Conservation (phyloP, 495 filamentous ascomycete genomes). For the Beverwykella pulmonaria region DNA sequence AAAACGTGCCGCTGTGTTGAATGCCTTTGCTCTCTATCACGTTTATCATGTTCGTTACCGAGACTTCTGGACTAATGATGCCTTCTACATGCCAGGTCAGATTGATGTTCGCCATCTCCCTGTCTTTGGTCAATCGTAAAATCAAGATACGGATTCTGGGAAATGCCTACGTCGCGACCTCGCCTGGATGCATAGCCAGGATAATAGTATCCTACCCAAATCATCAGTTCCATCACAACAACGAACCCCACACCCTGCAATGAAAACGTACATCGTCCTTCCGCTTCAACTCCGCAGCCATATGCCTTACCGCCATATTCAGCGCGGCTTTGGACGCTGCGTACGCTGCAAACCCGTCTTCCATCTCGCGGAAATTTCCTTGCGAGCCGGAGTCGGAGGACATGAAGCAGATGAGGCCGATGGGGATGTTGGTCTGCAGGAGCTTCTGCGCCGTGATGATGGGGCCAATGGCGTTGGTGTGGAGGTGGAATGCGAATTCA, state of each 20-base stretch:
- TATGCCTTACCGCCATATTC: slow-evolving; percentile 59
- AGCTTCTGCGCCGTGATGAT: slow-evolving; percentile 59
- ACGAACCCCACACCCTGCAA: background rate
- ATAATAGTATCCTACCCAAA: slow-evolving; percentile 47
- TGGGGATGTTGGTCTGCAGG: slow-evolving; percentile 49
- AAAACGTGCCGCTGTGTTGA: slow-evolving; percentile 57
- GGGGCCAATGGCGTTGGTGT: slow-evolving; percentile 61
- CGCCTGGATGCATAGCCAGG: slow-evolving; percentile 60
- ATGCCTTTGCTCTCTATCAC: slow-evolving; percentile 55
- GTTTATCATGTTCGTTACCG: slow-evolving; percentile 54
- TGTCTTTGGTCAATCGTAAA: slow-evolving; percentile 32
- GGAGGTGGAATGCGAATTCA: slow-evolving; percentile 56
- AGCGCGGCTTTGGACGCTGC: slow-evolving; percentile 61
- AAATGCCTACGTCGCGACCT: slow-evolving; percentile 54
- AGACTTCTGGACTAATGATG: slow-evolving; percentile 54
- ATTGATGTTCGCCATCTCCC: slow-evolving; percentile 54
- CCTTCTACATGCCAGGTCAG: slow-evolving; percentile 56
- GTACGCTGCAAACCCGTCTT: slow-evolving; percentile 64
- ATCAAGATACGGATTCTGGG: background rate
- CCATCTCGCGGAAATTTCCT: slow-evolving; percentile 53
- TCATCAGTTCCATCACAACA: background rate
- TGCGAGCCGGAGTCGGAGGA: slow-evolving; percentile 57
- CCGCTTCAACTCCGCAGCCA: slow-evolving; percentile 57
- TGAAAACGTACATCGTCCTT: slow-evolving; percentile 41
- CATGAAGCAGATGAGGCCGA: slow-evolving; percentile 55